Evolutionary conservation across 306 rosid species (phyloP).

Genomic region (Prunus armeniaca): DNA sequence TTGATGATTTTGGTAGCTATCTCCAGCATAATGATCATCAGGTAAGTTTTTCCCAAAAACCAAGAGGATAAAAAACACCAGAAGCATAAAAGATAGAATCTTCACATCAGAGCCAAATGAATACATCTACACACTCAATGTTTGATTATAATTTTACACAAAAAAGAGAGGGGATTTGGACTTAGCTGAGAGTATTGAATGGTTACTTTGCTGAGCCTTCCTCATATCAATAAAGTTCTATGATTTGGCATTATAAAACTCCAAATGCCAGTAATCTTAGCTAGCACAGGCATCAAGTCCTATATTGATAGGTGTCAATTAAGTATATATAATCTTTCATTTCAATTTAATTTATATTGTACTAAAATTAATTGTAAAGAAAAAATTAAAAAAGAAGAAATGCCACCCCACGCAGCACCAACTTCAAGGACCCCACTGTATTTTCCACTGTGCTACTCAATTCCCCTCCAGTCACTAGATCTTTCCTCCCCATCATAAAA

Average conservation of each 20-base stretch:
- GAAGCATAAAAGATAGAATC: not conserved
- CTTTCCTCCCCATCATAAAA: conserved; percentile 13
- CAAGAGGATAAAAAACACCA: not conserved
- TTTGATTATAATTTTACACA: not conserved
- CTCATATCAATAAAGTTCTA: conserved; percentile 10
- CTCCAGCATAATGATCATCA: not conserved
- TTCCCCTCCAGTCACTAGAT: conserved; percentile 11
- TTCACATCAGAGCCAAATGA: not conserved
- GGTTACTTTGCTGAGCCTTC: not conserved
- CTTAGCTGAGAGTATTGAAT: not conserved
- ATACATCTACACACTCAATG: not conserved
- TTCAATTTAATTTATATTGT: not conserved
- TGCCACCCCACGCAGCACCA: conserved; percentile 25
- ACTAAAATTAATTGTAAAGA: not conserved
- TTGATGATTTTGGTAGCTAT: not conserved
- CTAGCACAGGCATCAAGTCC: conserved; percentile 40
- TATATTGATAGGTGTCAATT: conserved; percentile 11
- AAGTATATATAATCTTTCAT: not conserved
- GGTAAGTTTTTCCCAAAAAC: not conserved
- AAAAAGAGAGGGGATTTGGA: not conserved
- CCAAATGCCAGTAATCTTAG: not conserved
- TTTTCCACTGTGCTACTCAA: conserved; percentile 15
- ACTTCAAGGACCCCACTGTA: conserved; percentile 10
- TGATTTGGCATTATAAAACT: not conserved
- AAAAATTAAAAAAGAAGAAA: not conserved